Base-by-base conservation (phyloP, 345 rosid species). In the Nephelium lappaceum region DNA sequence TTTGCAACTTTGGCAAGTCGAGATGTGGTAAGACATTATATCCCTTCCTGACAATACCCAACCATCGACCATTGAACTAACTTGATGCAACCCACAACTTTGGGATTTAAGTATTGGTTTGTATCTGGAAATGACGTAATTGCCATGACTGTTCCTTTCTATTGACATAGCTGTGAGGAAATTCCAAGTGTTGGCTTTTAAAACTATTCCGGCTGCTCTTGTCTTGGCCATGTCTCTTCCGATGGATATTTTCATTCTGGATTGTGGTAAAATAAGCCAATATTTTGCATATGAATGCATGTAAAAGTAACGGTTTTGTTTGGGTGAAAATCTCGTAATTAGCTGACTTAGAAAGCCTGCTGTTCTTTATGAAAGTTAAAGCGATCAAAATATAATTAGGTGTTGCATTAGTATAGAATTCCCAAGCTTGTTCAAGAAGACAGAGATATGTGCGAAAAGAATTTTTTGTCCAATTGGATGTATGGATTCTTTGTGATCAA, bases 1-100 rank as follows among this genome's bases (percentile, higher is more conserved):
- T 84, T 70, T 86, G 97, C 98, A 81, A 95, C 99, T 68, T 81
- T 95, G 83, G 97, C 99, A 51, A 93, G 92, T 82, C 92, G 98
- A 85, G 99, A 95, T 84, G 97, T 93, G 97, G 98, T 95, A 89
- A 87, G 86, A 76, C 62, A 21, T 78, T 42, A 36, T 4, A 51
- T 39, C 45, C 58, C 71, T 72, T 67, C 47, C 24, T 60, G 27
- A 31, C 19, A 51, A 31, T 1, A 18, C 18, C 61, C 31, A n/a
- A 63, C 24, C 60, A 60, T 27, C 0, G 5, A 63, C 60, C 16
- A 51, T 24, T 49, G 58, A 53, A 74, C 27, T 6, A 43, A 53
- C 38, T 67, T 73, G 76, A 25, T 43, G 19, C 9, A 23, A 39
- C 24, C 69, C 57, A 39, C 11, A 25, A 45, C 21, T 51, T 38